phyloP scores from a whole-genome alignment of 2,329 filamentous ascomycete genomes.

The Epichloe brachyelytri region DNA sequence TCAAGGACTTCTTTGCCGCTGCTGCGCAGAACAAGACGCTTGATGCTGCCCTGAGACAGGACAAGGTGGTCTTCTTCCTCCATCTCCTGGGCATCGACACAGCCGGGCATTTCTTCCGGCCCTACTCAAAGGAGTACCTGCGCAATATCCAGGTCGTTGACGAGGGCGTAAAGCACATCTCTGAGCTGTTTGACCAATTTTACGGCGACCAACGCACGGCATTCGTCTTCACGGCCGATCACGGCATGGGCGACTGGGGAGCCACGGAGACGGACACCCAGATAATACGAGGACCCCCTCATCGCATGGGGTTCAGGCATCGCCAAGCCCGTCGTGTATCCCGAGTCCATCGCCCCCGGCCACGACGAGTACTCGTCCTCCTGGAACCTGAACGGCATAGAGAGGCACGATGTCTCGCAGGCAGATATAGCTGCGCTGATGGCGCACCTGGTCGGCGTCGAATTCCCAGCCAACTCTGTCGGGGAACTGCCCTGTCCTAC shows the following conservation, averaged over 20 bases:
- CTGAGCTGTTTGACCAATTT: conserved; percentile 69
- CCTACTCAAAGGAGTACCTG: conserved; percentile 91
- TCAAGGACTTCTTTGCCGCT: conserved; percentile 72
- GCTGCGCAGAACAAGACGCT: conserved; percentile 69
- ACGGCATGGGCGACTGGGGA: conserved; percentile 99
- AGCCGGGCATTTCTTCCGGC: conserved; percentile 70
- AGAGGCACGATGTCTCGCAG: conserved; percentile 31
- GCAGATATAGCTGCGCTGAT: conserved; percentile 92
- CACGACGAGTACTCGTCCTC: conserved; percentile 76
- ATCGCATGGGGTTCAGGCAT: conserved; percentile 91
- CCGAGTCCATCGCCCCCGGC: conserved; percentile 51
- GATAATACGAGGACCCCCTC: conserved; percentile 93
- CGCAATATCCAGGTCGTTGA: conserved; percentile 93
- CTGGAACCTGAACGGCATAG: too few species aligned
- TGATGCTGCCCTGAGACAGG: conserved; percentile 57
- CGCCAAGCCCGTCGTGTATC: conserved; percentile 52
- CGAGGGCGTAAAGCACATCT: conserved; percentile 73
- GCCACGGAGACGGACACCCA: conserved; percentile 92
- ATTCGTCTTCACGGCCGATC: conserved; percentile 93
- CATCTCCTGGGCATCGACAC: conserved; percentile 90
- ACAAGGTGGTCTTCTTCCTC: conserved; percentile 89
- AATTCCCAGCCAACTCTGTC: conserved; percentile 93
- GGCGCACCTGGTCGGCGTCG: conserved; percentile 77
- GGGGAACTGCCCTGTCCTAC: conserved; percentile 82
- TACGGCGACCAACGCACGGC: conserved; percentile 78